Percentiles rank a stretch among this genome's conserved stretches.
Evolutionary conservation across 257 asterid species (phyloP).

Genomic region (Solanum commersonii): DNA sequence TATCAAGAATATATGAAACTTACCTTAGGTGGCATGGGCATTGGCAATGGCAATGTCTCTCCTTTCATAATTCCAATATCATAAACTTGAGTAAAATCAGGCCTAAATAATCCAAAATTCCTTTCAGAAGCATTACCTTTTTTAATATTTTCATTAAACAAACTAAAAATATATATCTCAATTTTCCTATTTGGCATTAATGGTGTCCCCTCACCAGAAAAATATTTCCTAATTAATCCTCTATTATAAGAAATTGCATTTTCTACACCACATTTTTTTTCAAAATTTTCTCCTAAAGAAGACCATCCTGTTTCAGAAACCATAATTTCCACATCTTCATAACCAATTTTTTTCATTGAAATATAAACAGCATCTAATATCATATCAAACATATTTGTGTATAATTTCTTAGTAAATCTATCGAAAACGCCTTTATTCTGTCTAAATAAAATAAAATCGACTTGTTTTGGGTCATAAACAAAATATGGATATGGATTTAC

Average conservation of each 20-base stretch:
- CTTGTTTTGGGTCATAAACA: conserved; percentile 36
- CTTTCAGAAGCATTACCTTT: conserved; percentile 45
- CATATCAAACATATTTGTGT: conserved; percentile 74
- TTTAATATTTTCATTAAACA: conserved; percentile 75
- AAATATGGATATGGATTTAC: conserved; percentile 91
- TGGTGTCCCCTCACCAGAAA: conserved; percentile 63
- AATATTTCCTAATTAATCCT: conserved; percentile 39
- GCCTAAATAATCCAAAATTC: conserved; percentile 75
- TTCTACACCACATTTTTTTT: conserved; percentile 48
- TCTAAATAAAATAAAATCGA: conserved; percentile 38
- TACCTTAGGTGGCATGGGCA: neutral
- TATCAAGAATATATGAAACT: neutral
- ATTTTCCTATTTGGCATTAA: conserved; percentile 56
- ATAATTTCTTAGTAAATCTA: conserved; percentile 19
- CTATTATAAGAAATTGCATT: conserved; percentile 74
- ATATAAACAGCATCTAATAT: conserved; percentile 51
- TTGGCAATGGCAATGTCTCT: neutral
- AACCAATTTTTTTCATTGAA: conserved; percentile 71
- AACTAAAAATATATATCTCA: conserved; percentile 47
- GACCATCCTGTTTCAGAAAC: conserved; percentile 94
- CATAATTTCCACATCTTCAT: conserved; percentile 56
- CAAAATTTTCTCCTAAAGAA: conserved; percentile 44
- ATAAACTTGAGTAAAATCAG: conserved; percentile 61
- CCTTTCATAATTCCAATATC: conserved; percentile 54
- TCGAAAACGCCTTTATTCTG: conserved; percentile 29